A percentile compares a stretch with the other conserved stretches of the same genome.
phyloP scores from a whole-genome alignment of 1,139 yeast species.

The Tardiomyces blankii region DNA sequence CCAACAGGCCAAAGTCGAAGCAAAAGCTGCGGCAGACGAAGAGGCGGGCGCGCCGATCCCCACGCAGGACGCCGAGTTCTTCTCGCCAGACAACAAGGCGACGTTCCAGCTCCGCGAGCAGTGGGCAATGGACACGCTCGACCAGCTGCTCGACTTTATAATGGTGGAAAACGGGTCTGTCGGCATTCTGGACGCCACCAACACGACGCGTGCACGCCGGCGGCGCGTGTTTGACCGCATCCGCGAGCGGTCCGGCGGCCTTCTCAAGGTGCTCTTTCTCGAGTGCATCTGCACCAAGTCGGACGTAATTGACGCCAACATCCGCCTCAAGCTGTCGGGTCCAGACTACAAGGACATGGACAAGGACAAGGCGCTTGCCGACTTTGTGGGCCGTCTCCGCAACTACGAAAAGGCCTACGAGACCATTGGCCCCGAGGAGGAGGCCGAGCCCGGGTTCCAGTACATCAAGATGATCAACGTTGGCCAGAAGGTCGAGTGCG shows the following conservation, averaged over 20 bases:
- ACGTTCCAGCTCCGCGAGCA: constrained; percentile 66
- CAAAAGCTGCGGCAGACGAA: neutral
- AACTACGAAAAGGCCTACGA: constrained; percentile 89
- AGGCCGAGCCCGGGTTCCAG: constrained; percentile 50
- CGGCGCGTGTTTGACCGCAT: constrained; percentile 57
- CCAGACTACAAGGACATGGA: constrained; percentile 90
- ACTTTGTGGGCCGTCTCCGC: constrained; percentile 68
- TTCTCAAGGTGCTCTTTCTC: constrained; percentile 68
- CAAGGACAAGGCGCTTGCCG: constrained; percentile 65
- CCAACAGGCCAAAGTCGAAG: constrained; percentile 1
- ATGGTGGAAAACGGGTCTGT: constrained; percentile 77
- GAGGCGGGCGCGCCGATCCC: constrained; percentile 3
- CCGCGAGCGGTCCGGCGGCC: constrained; percentile 58
- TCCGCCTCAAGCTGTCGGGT: constrained; percentile 75
- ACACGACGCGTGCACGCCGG: constrained; percentile 71
- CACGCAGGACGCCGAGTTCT: constrained; percentile 50
- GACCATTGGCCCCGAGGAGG: constrained; percentile 65
- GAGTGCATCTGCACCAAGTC: constrained; percentile 85
- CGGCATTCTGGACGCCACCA: constrained; percentile 84
- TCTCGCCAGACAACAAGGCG: constrained; percentile 65
- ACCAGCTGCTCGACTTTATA: constrained; percentile 71
- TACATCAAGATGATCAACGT: constrained; percentile 94
- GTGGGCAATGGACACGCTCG: constrained; percentile 95
- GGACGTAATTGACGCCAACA: constrained; percentile 66
- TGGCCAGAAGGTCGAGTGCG: constrained; percentile 86